Base-by-base conservation (phyloP, 306 rosid genomes). In the Vigna trinervia region DNA sequence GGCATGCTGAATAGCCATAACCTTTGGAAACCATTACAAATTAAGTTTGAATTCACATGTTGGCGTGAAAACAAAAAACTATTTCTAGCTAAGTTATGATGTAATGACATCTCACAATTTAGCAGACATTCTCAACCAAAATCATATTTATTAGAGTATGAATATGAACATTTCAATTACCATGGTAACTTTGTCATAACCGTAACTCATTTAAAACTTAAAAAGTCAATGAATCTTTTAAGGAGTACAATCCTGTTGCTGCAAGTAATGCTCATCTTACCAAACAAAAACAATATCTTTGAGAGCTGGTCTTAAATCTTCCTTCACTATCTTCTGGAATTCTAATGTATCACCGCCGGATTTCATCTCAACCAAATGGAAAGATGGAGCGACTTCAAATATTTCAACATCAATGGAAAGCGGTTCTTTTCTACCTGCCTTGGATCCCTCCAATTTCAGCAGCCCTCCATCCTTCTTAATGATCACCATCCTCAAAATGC, bases 341-440 rank as follows among this genome's bases (percentile, higher is more conserved):
- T 86, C 86, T 19, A 67, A 22, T 23, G 81, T 10, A 79, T 82
- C 82, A 8, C 86, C 89, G 39, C 67, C 14, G 1, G 80, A 76
- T 17, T 76, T 86, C 48, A 86, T 72, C 83, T 86, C 89, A 38
- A 86, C 77, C 81, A 86, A 76, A 76, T 86, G 74, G 62, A 86
- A 82, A 66, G 83, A 67, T 20, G 85, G 76, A 7, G 86, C 45
- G 11, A 82, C 77, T 80, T 86, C 85, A 23, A 86, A 86, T 22
- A 86, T 76, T 56, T 80, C 85, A 46, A 57, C 83, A 46, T 80
- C 82, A 76, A 86, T 86, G 8, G 72, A 73, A 38, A 86, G 69
- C 1, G 67, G 26, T 64, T 26, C 71, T 59, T 14, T 71, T 38
- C 57, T 73, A 26, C 72, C 68, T 54, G 68, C 85, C 53, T 68